Base-by-base conservation (phyloP, 441 rosid species). In the Melastoma candidum region DNA sequence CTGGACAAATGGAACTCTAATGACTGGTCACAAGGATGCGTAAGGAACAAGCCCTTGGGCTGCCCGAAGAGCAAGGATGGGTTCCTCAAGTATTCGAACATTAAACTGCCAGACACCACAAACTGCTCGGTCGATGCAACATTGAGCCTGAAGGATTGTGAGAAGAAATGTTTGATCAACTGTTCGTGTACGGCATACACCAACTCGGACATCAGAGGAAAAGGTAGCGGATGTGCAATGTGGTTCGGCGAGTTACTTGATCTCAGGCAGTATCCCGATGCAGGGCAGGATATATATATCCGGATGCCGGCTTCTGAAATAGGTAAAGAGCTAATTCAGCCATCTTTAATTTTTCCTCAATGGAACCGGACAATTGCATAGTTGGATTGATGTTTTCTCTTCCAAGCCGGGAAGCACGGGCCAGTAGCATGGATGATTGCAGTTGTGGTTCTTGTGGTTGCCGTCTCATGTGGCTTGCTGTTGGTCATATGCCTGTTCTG, bases 221-320 rank as follows among this genome's bases (percentile, higher is more conserved):
- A 46, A 1, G 75, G 72, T 13, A 68, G 66, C 11, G 77, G 79
- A n/a, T 80, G 81, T 11, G 65, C 52, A 49, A 60, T 59, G 44
- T 80, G 86, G 86, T 71, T 54, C 6, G 77, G 56, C 1, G 73
- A 67, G 58, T 61, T 80, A 47, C 12, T 75, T 44, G 86, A 80
- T 59, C 65, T 77, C 12, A 65, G 53, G 63, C 47, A 41, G 7
- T 57, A 57, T 9, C 12, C 44, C 12, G 61, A 44, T n/a, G 71
- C 63, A 2, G 81, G 79, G 13, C 68, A 71, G 27, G 73, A 67
- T 54, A 44, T 80, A 8, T 67, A 57, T 41, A 47, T 77, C 41
- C 61, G 75, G 55, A 26, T 62, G 69, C 60, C 68, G 26, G 64
- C 57, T 48, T 63, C 74, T 10, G 74, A 63, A 45, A 39, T 57